phyloP scores from a whole-genome alignment of 495 filamentous ascomycete genomes.

The Penicillium manginii region DNA sequence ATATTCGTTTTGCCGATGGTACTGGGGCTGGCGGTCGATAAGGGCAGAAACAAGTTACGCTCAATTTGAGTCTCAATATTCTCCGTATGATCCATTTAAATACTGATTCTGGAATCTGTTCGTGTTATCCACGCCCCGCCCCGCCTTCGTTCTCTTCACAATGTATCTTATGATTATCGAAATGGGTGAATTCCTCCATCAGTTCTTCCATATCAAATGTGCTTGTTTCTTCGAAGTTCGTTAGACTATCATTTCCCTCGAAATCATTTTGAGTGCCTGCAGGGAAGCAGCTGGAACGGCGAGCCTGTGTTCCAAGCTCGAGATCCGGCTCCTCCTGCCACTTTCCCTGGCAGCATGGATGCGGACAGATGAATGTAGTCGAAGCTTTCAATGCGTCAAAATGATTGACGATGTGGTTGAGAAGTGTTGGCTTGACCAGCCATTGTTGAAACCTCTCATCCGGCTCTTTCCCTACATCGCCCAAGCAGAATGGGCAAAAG shows the following conservation, averaged over 20 bases:
- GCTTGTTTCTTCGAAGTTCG: neutral
- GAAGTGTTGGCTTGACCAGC: slow-evolving; percentile 17
- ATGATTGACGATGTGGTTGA: slow-evolving; percentile 20
- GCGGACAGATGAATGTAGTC: slow-evolving; percentile 1
- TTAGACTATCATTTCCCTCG: no score
- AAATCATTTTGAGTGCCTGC: neutral
- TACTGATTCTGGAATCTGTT: neutral
- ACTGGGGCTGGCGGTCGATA: no score
- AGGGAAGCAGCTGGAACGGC: no score
- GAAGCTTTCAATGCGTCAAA: slow-evolving; percentile 2
- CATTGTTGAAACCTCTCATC: slow-evolving; percentile 21
- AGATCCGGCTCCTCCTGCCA: slow-evolving; percentile 7
- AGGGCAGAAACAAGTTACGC: no score
- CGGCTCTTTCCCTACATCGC: slow-evolving; percentile 10
- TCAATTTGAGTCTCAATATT: no score
- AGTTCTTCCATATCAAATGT: slow-evolving; percentile 4
- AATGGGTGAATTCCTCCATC: slow-evolving; percentile 4
- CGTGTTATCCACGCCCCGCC: neutral
- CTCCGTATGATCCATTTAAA: no score
- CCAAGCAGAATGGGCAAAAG: slow-evolving; percentile 21
- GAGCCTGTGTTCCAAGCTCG: no score
- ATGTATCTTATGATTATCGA: neutral
- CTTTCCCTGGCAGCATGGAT: slow-evolving; percentile 11
- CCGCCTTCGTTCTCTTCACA: slow-evolving; percentile 1
- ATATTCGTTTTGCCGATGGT: no score